Percentiles rank a stretch among this genome's conserved stretches.
These are phyloP conservation scores for Euclidium syriacum DNA, from an alignment of 345 rosid species.

Conservation along the genomic window DNA sequence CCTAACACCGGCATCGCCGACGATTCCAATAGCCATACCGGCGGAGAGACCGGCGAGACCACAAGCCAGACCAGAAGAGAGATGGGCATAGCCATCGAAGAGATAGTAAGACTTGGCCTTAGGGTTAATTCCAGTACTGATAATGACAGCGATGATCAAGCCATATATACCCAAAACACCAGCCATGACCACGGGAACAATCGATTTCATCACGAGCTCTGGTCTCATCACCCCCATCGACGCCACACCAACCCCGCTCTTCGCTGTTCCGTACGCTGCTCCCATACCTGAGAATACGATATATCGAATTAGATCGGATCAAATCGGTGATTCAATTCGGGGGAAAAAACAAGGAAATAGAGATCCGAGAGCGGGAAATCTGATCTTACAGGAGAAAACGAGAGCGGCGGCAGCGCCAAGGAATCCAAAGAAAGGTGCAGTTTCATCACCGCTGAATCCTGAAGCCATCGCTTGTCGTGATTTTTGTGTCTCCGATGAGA, in stretches of 20 bases:
- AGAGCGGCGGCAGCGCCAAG: slow-evolving; percentile 91
- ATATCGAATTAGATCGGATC: background rate
- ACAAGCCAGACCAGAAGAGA: slow-evolving; percentile 57
- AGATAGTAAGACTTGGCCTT: slow-evolving; percentile 78
- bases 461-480: slow-evolving; percentile 42
- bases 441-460: slow-evolving; percentile 71
- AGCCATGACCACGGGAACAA: slow-evolving; percentile 88
- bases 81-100: slow-evolving; percentile 77
- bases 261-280: slow-evolving; percentile 77
- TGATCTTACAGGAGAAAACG: slow-evolving; percentile 70
- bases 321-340: background rate
- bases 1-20: slow-evolving; percentile 40
- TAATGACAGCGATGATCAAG: slow-evolving; percentile 74
- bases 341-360: background rate
- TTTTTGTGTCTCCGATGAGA: slow-evolving; percentile 5
- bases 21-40: slow-evolving; percentile 41
- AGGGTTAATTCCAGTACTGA: slow-evolving; percentile 79
- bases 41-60: slow-evolving; percentile 39
- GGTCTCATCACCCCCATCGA: slow-evolving; percentile 94
- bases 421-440: slow-evolving; percentile 88
- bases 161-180: slow-evolving; percentile 83
- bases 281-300: slow-evolving; percentile 51
- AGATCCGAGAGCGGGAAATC: background rate
- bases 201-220: slow-evolving; percentile 83
- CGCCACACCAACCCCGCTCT: slow-evolving; percentile 84